Percentiles rank a stretch among this genome's conserved stretches.
phyloP scores from a whole-genome alignment of 169 alveolate genomes.

The Fabrea salina region DNA sequence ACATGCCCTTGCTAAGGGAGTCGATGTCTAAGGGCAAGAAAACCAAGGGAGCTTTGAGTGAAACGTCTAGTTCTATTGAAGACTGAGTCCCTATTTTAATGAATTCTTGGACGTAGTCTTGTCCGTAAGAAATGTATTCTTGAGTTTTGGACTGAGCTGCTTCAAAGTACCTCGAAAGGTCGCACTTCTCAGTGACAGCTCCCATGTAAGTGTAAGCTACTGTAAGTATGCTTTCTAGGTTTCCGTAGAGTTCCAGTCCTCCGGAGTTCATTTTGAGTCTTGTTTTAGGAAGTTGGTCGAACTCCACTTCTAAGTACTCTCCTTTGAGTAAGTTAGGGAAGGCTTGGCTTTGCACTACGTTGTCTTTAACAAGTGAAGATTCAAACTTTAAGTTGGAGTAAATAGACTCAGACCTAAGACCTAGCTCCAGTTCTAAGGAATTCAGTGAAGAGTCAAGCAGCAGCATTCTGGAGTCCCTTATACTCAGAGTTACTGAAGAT shows the following conservation, averaged over 20 bases:
- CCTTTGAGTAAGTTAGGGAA: neutral
- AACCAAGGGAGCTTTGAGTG: neutral
- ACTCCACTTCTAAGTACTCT: neutral
- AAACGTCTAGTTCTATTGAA: neutral
- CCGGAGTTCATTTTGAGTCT: neutral
- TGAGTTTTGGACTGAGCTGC: neutral
- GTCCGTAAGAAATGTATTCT: neutral
- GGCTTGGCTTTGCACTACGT: neutral
- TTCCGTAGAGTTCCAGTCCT: neutral
- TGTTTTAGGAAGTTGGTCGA: neutral
- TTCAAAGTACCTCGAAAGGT: neutral
- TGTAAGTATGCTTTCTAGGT: neutral
- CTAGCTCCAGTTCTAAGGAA: neutral
- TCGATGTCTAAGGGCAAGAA: constrained; percentile 8
- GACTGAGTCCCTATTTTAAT: neutral
- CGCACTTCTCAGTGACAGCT: neutral
- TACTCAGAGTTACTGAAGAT: neutral
- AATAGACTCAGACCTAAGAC: neutral
- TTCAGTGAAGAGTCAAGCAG: neutral
- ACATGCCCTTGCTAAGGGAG: neutral
- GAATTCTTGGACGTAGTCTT: neutral
- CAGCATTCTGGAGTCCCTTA: neutral
- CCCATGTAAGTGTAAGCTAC: neutral
- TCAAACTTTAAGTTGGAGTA: neutral
- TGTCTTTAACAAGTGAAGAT: neutral